Evolutionary conservation across 2,329 filamentous ascomycete genomes (phyloP).

Genomic region (Elsinoe fawcettii): DNA sequence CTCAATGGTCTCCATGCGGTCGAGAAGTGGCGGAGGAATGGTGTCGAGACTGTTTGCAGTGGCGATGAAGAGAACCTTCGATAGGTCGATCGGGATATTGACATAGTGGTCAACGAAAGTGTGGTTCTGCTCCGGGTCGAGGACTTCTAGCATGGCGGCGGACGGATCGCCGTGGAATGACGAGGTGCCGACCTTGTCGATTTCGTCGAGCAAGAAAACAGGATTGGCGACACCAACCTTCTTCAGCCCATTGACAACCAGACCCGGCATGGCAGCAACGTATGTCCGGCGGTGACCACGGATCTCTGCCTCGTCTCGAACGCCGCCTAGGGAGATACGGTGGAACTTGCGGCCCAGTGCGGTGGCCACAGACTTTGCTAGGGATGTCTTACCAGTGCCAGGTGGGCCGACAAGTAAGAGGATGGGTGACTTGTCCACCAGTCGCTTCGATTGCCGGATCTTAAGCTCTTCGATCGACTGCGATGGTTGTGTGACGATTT

Average conservation of each 20-base stretch:
- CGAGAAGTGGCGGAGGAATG: constrained; percentile 85
- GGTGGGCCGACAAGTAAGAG: constrained; percentile 87
- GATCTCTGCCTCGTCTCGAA: constrained; percentile 94
- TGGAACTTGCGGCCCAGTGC: constrained; percentile 94
- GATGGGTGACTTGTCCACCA: constrained; percentile 93
- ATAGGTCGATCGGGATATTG: constrained; percentile 89
- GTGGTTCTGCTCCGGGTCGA: constrained; percentile 95
- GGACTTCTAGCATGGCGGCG: constrained; percentile 93
- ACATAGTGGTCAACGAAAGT: constrained; percentile 94
- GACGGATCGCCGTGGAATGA: constrained; percentile 94
- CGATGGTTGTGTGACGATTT: constrained; percentile 31
- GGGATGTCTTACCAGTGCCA: constrained; percentile 89
- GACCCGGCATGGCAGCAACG: constrained; percentile 95
- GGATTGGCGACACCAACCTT: constrained; percentile 95
- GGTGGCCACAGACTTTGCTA: constrained; percentile 86
- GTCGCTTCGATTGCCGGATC: constrained; percentile 69
- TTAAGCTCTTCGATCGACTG: constrained; percentile 55
- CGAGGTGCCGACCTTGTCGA: constrained; percentile 87
- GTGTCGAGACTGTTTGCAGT: constrained; percentile 93
- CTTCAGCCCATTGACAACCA: constrained; percentile 86
- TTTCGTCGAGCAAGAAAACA: constrained; percentile 91
- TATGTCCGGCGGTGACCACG: constrained; percentile 91
- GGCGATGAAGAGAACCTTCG: constrained; percentile 94
- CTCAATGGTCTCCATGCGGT: constrained; percentile 94
- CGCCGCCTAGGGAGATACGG: constrained; percentile 89